A percentile compares a stretch with the other conserved stretches of the same genome.
Conservation (phyloP, 345 rosid species). For the Brassica juncea region DNA sequence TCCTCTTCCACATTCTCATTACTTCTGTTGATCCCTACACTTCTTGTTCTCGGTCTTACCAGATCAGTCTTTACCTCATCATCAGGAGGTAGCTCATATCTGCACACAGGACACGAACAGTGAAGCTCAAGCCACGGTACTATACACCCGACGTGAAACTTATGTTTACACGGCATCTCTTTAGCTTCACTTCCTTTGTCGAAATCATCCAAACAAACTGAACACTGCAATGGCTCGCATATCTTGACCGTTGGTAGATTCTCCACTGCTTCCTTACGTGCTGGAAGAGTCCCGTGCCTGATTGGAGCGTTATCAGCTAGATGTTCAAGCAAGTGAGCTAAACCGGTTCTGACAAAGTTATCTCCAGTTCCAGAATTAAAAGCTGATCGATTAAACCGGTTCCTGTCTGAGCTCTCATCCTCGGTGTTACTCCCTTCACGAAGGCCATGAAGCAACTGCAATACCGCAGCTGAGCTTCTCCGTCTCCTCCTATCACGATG, state of each 20-base stretch:
- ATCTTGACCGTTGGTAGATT: constrained; percentile 62
- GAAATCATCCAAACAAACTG: constrained; percentile 45
- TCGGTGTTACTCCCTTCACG: constrained; percentile 69
- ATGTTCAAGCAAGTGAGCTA: constrained; percentile 79
- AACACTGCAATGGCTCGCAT: constrained; percentile 50
- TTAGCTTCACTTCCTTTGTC: constrained; percentile 59
- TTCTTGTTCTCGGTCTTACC: constrained; percentile 25
- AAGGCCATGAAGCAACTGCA: constrained; percentile 74
- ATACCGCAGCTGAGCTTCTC: constrained; percentile 63
- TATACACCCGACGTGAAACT: constrained; percentile 58
- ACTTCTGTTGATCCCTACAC: constrained; percentile 22
- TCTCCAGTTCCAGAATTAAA: constrained; percentile 60
- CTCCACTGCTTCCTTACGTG: constrained; percentile 72
- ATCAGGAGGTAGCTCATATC: constrained; percentile 50
- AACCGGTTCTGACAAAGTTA: constrained; percentile 71
- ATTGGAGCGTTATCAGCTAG: constrained; percentile 71
- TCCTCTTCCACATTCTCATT: constrained; percentile 43
- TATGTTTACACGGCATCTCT: constrained; percentile 65
- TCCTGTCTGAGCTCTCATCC: constrained; percentile 47
- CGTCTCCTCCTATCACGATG: constrained; percentile 60
- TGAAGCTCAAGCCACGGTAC: constrained; percentile 63
- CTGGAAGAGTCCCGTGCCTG: constrained; percentile 77
- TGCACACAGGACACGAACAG: constrained; percentile 65
- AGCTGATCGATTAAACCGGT: constrained; percentile 42
- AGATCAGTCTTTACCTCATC: constrained; percentile 50